phyloP scores from a whole-genome alignment of 345 rosid genomes.

The Aquilaria sinensis region DNA sequence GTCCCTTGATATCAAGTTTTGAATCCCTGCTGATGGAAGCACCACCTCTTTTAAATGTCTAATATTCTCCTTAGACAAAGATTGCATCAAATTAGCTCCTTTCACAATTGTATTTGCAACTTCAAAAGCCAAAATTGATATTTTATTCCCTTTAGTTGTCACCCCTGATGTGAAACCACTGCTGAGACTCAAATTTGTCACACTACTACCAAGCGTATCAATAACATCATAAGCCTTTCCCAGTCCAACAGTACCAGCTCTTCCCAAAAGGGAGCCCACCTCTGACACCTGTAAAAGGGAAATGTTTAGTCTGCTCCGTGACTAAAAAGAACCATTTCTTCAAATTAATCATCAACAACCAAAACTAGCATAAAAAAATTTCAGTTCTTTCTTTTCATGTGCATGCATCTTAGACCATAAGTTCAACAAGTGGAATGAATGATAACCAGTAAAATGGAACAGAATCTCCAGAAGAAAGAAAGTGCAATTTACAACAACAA shows the following conservation, averaged over 20 bases:
- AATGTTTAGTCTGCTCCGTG: not conserved
- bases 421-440: no score
- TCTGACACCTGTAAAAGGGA: conserved; percentile 67
- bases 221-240: conserved; percentile 92
- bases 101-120: conserved; percentile 94
- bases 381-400: no score
- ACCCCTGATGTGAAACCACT: conserved; percentile 85
- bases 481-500: conserved; percentile 9
- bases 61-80: conserved; percentile 68
- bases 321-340: not conserved
- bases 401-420: no score
- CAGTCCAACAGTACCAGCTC: conserved; percentile 82
- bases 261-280: conserved; percentile 75
- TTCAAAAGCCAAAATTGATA: conserved; percentile 84
- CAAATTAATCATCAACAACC: not conserved
- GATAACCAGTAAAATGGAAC: no score
- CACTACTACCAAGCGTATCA: conserved; percentile 93
- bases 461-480: not conserved
- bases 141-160: conserved; percentile 68
- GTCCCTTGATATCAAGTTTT: conserved; percentile 74
- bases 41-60: conserved; percentile 76
- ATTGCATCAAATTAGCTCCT: conserved; percentile 89
- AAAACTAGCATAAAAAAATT: no score
- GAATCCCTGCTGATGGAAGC: conserved; percentile 86
- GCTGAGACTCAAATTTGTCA: conserved; percentile 64